Percentiles rank a stretch among this genome's conserved stretches.
These are phyloP conservation scores for Eucalyptus caleyi DNA, from an alignment of 345 rosid genomes.

Conservation along the genomic window DNA sequence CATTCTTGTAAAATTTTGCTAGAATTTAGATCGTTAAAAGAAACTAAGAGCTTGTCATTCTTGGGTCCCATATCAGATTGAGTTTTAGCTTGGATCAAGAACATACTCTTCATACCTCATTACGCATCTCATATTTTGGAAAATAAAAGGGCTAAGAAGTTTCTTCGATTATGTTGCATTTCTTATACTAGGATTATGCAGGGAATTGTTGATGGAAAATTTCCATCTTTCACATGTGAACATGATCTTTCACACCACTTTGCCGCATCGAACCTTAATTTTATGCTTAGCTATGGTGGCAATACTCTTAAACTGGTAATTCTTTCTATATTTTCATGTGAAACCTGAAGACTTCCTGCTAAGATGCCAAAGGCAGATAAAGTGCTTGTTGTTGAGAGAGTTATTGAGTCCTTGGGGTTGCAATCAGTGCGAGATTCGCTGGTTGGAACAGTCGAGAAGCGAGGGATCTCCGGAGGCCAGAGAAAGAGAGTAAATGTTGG, in stretches of 20 bases:
- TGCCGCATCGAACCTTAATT: not conserved
- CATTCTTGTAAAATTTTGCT: not conserved
- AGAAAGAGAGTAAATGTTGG: conserved; percentile 95
- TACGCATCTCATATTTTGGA: not conserved
- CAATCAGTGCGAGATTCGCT: conserved; percentile 66
- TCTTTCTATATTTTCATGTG: not conserved
- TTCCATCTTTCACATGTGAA: not conserved
- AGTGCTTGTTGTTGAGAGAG: conserved; percentile 88
- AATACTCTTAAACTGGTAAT: not conserved
- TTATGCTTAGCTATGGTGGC: not conserved
- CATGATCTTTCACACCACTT: not conserved
- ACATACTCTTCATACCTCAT: not conserved
- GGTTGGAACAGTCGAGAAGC: conserved; percentile 93
- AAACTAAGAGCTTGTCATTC: not conserved
- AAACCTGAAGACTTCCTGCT: conserved; percentile 48
- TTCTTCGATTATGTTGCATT: not conserved
- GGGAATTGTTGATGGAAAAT: not conserved
- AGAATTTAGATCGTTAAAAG: not conserved
- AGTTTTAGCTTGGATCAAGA: not conserved
- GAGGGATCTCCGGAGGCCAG: conserved; percentile 97
- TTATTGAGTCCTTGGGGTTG: conserved; percentile 79
- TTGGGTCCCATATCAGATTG: not conserved
- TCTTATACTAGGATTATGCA: not conserved
- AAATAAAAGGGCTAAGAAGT: not conserved
- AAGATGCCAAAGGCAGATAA: conserved; percentile 52